A percentile compares a stretch with the other conserved stretches of the same genome.
Conservation (phyloP, 352 stramenopile genomes). For the Globisporangium acanthophoron region DNA sequence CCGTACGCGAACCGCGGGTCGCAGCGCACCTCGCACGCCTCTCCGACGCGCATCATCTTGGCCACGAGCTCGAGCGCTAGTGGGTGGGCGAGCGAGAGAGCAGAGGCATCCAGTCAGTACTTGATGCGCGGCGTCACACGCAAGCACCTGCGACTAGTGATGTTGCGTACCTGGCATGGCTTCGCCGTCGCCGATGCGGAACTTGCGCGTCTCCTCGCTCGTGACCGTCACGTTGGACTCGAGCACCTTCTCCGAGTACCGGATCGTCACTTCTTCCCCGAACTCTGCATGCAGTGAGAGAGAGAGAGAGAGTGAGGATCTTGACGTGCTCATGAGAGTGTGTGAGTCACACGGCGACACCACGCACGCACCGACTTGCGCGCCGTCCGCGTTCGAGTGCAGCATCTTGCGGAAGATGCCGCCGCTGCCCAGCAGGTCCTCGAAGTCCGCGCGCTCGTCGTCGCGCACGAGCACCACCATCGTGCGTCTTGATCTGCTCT, state of each 20-base stretch:
- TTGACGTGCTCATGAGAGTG: background rate
- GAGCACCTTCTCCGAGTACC: constrained; percentile 54
- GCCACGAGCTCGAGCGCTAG: constrained; percentile 66
- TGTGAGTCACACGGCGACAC: too few relatives aligned
- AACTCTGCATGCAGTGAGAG: constrained; percentile 41
- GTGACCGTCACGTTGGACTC: constrained; percentile 33
- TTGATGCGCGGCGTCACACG: too few relatives aligned
- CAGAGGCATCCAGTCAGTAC: too few relatives aligned
- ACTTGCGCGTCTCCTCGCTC: constrained; percentile 50
- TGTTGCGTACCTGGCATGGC: constrained; percentile 58
- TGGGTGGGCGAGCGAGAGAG: background rate
- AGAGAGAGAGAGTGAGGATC: background rate
- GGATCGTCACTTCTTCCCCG: constrained; percentile 72
- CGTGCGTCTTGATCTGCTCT: too few relatives aligned
- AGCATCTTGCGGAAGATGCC: constrained; percentile 75
- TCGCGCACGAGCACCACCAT: constrained; percentile 11
- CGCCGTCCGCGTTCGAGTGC: constrained; percentile 43
- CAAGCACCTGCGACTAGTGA: background rate
- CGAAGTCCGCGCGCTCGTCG: constrained; percentile 51
- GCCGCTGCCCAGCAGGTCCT: constrained; percentile 74
- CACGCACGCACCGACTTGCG: constrained; percentile 60
- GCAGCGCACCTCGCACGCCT: constrained; percentile 65
- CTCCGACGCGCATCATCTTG: constrained; percentile 77
- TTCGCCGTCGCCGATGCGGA: constrained; percentile 79
- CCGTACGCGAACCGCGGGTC: constrained; percentile 71